phyloP scores from a whole-genome alignment of 2,329 filamentous ascomycete genomes.

The Phialocephala sp. region DNA sequence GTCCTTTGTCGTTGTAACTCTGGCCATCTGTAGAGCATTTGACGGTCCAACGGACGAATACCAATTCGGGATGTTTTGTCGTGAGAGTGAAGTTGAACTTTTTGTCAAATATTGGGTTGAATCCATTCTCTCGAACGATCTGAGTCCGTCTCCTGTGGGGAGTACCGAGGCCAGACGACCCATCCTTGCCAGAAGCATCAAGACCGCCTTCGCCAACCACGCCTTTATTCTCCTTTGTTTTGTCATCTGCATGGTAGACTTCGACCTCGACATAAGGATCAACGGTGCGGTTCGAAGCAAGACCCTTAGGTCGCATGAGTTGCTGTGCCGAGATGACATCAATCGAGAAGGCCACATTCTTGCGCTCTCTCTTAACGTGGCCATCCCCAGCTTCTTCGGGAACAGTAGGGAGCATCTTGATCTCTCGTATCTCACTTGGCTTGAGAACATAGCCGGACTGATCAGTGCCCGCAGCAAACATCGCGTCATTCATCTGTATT shows the following conservation, averaged over 20 bases:
- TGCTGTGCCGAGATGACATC: conserved; percentile 94
- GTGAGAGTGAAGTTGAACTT: conserved; percentile 81
- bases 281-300: conserved; percentile 75
- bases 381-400: conserved; percentile 56
- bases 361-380: conserved; percentile 73
- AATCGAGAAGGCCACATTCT: conserved; percentile 83
- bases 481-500: conserved; percentile 95
- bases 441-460: conserved; percentile 93
- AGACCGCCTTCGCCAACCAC: conserved; percentile 69
- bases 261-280: conserved; percentile 96
- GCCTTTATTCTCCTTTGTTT: conserved; percentile 83
- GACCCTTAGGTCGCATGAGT: conserved; percentile 79
- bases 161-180: conserved; percentile 69
- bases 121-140: conserved; percentile 86
- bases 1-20: conserved; percentile 65
- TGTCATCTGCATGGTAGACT: conserved; percentile 92
- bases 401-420: conserved; percentile 62
- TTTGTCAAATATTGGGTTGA: conserved; percentile 87
- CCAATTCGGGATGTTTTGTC: conserved; percentile 91
- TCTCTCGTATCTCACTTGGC: conserved; percentile 80
- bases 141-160: conserved; percentile 81
- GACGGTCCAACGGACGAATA: conserved; percentile 93
- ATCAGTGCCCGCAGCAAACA: conserved; percentile 91
- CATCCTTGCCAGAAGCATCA: conserved; percentile 67
- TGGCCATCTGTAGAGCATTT: conserved; percentile 83